Evolutionary conservation across 1,139 yeast species (phyloP), one percentile per base, ranked within the genome.

Genomic region (Sugiyamaella castrensis): DNA sequence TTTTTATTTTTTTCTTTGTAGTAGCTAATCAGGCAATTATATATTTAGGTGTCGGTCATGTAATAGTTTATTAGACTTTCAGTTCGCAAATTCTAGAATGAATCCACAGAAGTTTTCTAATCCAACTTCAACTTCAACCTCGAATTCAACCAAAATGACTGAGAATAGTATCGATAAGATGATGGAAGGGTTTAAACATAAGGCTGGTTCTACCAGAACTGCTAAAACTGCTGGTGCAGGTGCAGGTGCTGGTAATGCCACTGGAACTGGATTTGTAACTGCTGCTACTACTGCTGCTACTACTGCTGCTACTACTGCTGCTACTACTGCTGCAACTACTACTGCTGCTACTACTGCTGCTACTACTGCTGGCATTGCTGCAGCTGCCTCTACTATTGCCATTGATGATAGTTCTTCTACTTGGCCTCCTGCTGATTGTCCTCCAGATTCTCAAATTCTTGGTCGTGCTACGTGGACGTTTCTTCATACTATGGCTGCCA

Each of bases 391-490:
- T 3, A 5, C 24, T 19, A 19, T 19, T 15, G 45, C 48, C 6
- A 42, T 55, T 1, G 51, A 16, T 49, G 53, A 15, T 33, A 8
- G 30, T 10, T 9, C 13, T 10, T 26, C 45, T 15, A 37, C 33
- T 58, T 60, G 46, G 53, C 62, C 34, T 46, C 57, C 72, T 4
- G 72, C 73, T 44, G 83, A 78, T 37, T 82, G 87, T 54, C 98
- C 98, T 0, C 92, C 98, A 0, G 98, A 89, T 69, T 94, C 86
- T 9, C 84, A 77, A 46, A 75, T 76, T 53, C 70, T 92, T 7
- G 99, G 99, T 0, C 74, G 82, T 47, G 80, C 95, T 0, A 82
- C 97, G 2, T 92, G 99, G 99, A 88, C 96, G 0, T 75, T 92
- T 40, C 72, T 92, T 40, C 99, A 92, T 62, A 77, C 95, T 0